Evolutionary conservation across 306 rosid species (phyloP).

Genomic region (Ormosia semicastrata): DNA sequence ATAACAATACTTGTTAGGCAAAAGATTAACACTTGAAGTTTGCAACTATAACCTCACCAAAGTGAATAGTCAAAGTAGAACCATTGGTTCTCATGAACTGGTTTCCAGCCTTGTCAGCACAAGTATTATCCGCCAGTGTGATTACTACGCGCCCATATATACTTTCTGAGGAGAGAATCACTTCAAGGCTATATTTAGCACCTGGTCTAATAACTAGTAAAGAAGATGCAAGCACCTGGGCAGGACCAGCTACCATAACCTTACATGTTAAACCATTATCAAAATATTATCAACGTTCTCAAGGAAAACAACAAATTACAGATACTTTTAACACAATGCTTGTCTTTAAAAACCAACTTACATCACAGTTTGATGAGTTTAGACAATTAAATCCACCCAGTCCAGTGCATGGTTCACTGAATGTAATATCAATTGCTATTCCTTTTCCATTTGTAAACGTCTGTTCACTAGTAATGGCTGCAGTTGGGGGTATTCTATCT

Average conservation of each 20-base stretch:
- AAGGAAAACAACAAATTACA: neutral
- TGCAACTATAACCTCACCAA: slow-evolving; percentile 43
- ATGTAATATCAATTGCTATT: slow-evolving; percentile 45
- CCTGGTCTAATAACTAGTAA: slow-evolving; percentile 39
- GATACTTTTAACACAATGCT: neutral
- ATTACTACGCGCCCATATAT: slow-evolving; percentile 43
- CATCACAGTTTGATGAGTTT: slow-evolving; percentile 65
- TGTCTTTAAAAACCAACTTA: slow-evolving; percentile 36
- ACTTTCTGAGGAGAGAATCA: slow-evolving; percentile 34
- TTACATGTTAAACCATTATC: slow-evolving; percentile 25
- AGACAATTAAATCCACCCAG: slow-evolving; percentile 54
- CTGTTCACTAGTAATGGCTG: slow-evolving; percentile 43
- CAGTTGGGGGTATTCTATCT: slow-evolving; percentile 70
- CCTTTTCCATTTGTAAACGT: slow-evolving; percentile 46
- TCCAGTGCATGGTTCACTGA: slow-evolving; percentile 60
- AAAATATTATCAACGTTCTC: neutral
- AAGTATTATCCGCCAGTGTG: slow-evolving; percentile 42
- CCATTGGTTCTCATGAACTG: slow-evolving; percentile 43
- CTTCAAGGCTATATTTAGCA: slow-evolving; percentile 42
- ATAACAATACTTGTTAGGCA: neutral
- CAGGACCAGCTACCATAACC: slow-evolving; percentile 55
- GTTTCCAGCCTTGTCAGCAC: slow-evolving; percentile 68
- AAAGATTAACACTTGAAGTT: neutral
- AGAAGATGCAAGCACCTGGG: slow-evolving; percentile 43
- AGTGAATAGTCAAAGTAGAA: slow-evolving; percentile 53